These are phyloP conservation scores for Pichia scutulata DNA, from an alignment of 805 yeast genomes.

Conservation along the genomic window DNA sequence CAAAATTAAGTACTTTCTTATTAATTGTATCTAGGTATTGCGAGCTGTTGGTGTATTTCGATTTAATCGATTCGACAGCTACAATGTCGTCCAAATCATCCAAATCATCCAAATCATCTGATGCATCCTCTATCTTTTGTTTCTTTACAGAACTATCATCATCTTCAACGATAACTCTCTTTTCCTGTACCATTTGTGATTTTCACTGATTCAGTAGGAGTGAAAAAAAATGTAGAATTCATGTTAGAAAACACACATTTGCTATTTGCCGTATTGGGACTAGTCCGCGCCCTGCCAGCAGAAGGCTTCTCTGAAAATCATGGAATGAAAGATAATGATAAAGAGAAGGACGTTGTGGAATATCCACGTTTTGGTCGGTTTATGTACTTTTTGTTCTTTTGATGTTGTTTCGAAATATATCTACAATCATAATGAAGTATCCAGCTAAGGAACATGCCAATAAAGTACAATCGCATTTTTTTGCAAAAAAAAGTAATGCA, in stretches of 20 bases:
- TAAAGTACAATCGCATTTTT: slow-evolving; percentile 34
- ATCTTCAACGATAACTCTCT: not conserved
- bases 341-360: not conserved
- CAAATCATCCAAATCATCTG: slow-evolving; percentile 7
- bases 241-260: not conserved
- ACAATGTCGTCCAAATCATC: slow-evolving; percentile 1
- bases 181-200: not conserved
- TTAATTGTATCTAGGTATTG: slow-evolving; percentile 37
- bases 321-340: not conserved
- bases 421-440: slow-evolving; percentile 41
- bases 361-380: too few species aligned
- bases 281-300: not conserved
- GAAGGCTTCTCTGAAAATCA: not conserved
- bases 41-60: slow-evolving; percentile 7
- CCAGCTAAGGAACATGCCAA: slow-evolving; percentile 78
- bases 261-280: not conserved
- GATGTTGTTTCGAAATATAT: not conserved
- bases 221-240: not conserved
- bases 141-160: not conserved
- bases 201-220: not conserved
- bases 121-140: slow-evolving; percentile 2
- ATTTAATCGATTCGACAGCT: not conserved
- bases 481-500: slow-evolving; percentile 13
- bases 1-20: slow-evolving; percentile 50
- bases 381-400: too few species aligned